A percentile compares a stretch with the other conserved stretches of the same genome.
phyloP scores from a whole-genome alignment of 345 rosid species.

The Psidium friedrichsthalianum region DNA sequence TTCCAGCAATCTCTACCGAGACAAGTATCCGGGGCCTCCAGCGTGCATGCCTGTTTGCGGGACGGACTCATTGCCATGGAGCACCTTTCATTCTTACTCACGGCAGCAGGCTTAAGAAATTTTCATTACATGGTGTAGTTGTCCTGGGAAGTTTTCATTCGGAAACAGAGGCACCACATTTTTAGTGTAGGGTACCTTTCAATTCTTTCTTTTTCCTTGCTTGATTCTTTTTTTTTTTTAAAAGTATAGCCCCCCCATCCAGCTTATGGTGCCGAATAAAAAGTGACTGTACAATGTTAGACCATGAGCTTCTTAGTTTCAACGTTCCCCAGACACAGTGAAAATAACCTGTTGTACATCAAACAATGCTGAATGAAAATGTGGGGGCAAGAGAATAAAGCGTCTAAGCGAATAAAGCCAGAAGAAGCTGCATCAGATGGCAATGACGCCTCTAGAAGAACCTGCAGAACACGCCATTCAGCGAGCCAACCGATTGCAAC shows the following conservation, averaged over 20 bases:
- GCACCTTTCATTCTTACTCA: not conserved
- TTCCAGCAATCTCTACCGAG: no score
- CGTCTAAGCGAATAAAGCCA: no score
- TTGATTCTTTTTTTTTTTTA: not conserved
- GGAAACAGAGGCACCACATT: not conserved
- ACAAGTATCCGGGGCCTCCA: conserved; percentile 20
- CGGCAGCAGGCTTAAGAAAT: not conserved
- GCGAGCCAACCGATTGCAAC: not conserved
- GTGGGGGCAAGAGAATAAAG: no score
- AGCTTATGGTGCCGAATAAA: not conserved
- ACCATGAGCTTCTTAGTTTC: not conserved
- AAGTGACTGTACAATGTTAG: not conserved
- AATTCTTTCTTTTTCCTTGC: not conserved
- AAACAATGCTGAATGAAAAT: not conserved
- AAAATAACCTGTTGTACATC: not conserved
- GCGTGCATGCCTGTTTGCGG: conserved; percentile 29
- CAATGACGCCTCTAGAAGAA: not conserved
- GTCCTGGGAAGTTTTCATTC: not conserved
- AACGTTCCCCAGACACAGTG: not conserved
- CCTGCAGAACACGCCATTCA: not conserved
- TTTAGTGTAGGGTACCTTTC: not conserved
- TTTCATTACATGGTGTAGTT: not conserved
- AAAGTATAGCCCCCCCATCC: not conserved
- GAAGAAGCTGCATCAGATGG: no score
- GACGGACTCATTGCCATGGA: not conserved